phyloP scores from a whole-genome alignment of 2,329 filamentous ascomycete genomes.

The Cordyceps fumosorosea region DNA sequence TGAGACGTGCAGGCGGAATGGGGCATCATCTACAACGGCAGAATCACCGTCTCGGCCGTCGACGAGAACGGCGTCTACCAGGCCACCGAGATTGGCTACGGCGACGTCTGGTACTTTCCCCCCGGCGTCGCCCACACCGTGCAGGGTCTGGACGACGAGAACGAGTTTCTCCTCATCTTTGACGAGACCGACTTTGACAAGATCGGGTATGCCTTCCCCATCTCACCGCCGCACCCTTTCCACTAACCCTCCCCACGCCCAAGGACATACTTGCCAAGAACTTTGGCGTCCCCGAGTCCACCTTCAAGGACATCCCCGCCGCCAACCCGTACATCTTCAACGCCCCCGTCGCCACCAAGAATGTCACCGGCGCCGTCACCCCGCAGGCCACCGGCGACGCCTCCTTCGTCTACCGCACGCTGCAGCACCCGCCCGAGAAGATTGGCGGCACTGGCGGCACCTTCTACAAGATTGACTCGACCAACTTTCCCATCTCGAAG shows the following conservation, averaged over 20 bases:
- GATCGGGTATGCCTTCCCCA: constrained; percentile 38
- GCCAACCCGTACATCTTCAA: constrained; percentile 58
- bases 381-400: constrained; percentile 47
- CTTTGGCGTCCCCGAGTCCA: constrained; percentile 54
- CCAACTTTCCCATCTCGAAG: constrained; percentile 59
- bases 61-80: constrained; percentile 54
- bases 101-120: constrained; percentile 64
- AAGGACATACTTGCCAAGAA: constrained; percentile 59
- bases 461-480: constrained; percentile 58
- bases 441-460: constrained; percentile 57
- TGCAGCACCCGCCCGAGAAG: constrained; percentile 47
- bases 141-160: constrained; percentile 59
- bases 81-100: constrained; percentile 48
- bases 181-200: constrained; percentile 62
- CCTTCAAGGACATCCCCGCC: constrained; percentile 52
- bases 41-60: constrained; percentile 52
- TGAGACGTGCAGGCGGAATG: constrained; percentile 51
- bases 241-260: constrained; percentile 38
- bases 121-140: constrained; percentile 58
- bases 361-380: constrained; percentile 30
- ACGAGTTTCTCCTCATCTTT: constrained; percentile 61
- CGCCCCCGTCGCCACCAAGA: constrained; percentile 41
- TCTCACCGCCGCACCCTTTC: rapidly evolving
- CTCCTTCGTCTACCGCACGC: constrained; percentile 56
- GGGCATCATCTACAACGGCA: constrained; percentile 55